Conservation (phyloP, 2,329 filamentous ascomycete species). For the Lecanoromycetidae sp. region DNA sequence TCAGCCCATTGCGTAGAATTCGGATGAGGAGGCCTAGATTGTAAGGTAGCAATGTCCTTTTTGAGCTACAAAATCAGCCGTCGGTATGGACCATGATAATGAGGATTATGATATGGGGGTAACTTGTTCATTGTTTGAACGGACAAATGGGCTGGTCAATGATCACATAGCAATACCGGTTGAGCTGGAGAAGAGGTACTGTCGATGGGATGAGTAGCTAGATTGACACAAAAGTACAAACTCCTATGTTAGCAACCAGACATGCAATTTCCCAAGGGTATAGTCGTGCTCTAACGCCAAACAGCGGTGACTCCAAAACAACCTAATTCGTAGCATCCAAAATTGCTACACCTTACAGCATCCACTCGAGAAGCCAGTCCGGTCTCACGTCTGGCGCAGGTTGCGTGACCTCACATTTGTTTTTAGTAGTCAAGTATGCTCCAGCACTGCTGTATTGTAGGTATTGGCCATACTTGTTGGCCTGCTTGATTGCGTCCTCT, state of each 20-base stretch:
- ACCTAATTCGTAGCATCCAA: not conserved
- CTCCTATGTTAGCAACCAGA: not conserved
- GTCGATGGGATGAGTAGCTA: too few species aligned
- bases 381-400: constrained; percentile 24
- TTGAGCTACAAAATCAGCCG: too few species aligned
- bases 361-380: constrained; percentile 18
- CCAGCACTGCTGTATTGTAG: constrained; percentile 20
- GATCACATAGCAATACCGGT: too few species aligned
- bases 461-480: constrained; percentile 16
- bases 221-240: not conserved
- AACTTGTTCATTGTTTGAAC: too few species aligned
- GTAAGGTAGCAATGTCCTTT: too few species aligned
- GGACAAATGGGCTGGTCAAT: too few species aligned
- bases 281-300: not conserved
- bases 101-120: too few species aligned
- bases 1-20: too few species aligned
- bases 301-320: not conserved
- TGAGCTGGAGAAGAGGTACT: too few species aligned
- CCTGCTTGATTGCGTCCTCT: constrained; percentile 18
- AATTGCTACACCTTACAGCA: constrained; percentile 3
- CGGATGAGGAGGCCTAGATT: too few species aligned
- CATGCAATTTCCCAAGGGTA: not conserved
- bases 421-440: constrained; percentile 19
- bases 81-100: too few species aligned
- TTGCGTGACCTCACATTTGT: constrained; percentile 23